phyloP scores from a whole-genome alignment of 331 rosid genomes.

The Prunus yedoensis region DNA sequence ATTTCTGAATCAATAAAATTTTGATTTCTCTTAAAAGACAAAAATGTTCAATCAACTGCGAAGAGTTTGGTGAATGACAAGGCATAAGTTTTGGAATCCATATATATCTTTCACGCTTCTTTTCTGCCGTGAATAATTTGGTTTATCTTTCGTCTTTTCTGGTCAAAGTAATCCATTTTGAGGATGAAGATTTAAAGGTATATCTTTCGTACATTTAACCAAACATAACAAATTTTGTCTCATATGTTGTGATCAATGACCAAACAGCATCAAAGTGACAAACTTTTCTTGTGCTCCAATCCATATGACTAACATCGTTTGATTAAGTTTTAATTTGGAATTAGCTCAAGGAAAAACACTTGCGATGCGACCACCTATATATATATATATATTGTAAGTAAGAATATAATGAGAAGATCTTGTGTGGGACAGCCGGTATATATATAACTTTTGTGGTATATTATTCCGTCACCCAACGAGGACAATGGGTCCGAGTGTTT shows the following conservation, averaged over 20 bases:
- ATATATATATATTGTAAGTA: slow-evolving; percentile 2
- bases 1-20: no score
- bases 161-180: no score
- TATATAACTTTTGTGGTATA: slow-evolving; percentile 31
- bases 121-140: no score
- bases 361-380: not conserved
- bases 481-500: slow-evolving; percentile 47
- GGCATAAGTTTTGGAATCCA: no score
- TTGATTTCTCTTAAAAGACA: no score
- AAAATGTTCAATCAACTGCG: no score
- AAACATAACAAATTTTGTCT: not conserved
- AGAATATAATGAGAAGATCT: slow-evolving; percentile 32
- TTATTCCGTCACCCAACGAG: slow-evolving; percentile 44
- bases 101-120: no score
- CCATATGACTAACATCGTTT: no score
- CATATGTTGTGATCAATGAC: not conserved
- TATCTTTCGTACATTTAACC: not conserved
- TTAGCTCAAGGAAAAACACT: not conserved
- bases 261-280: not conserved
- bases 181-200: not conserved
- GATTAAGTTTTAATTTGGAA: not conserved
- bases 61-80: no score
- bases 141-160: no score
- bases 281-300: no score
- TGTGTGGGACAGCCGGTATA: slow-evolving; percentile 39